Evolutionary conservation across 345 rosid genomes (phyloP).

Genomic region (Sapria himalayana): DNA sequence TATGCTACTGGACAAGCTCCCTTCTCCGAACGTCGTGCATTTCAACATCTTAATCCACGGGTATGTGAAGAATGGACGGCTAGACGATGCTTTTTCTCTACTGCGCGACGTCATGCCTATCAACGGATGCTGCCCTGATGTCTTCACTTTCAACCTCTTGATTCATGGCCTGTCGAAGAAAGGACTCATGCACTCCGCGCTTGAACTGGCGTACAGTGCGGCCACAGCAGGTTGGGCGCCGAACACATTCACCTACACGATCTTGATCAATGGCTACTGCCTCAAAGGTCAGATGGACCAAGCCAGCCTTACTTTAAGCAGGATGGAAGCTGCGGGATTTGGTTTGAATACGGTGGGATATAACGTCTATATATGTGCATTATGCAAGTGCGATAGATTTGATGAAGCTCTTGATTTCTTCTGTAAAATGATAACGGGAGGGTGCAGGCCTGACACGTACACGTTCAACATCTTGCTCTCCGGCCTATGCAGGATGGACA

Average conservation of each 20-base stretch:
- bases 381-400: constrained; percentile 35
- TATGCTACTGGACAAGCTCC: constrained; percentile 28
- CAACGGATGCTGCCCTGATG: constrained; percentile 25
- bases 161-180: constrained; percentile 52
- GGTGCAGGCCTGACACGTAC: constrained; percentile 59
- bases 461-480: constrained; percentile 59
- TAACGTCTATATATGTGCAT: constrained; percentile 42
- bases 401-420: constrained; percentile 31
- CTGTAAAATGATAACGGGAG: constrained; percentile 46
- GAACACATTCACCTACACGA: constrained; percentile 37
- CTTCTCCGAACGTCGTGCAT: constrained; percentile 24
- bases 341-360: constrained; percentile 53
- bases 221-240: constrained; percentile 34
- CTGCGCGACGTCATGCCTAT: constrained; percentile 19
- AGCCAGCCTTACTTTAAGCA: constrained; percentile 20
- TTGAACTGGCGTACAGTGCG: constrained; percentile 35
- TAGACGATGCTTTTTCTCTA: constrained; percentile 45
- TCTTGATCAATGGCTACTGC: constrained; percentile 45
- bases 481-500: constrained; percentile 43
- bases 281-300: constrained; percentile 38
- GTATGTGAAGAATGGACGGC: constrained; percentile 28
- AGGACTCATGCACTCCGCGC: constrained; percentile 39
- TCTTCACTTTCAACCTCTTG: constrained; percentile 42
- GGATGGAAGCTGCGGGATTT: constrained; percentile 37
- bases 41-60: constrained; percentile 61